Evolutionary conservation across 1,284 basidiomycete genomes (phyloP), one percentile per base, ranked within the genome.

Genomic region (Cutaneotrichosporon sp.): DNA sequence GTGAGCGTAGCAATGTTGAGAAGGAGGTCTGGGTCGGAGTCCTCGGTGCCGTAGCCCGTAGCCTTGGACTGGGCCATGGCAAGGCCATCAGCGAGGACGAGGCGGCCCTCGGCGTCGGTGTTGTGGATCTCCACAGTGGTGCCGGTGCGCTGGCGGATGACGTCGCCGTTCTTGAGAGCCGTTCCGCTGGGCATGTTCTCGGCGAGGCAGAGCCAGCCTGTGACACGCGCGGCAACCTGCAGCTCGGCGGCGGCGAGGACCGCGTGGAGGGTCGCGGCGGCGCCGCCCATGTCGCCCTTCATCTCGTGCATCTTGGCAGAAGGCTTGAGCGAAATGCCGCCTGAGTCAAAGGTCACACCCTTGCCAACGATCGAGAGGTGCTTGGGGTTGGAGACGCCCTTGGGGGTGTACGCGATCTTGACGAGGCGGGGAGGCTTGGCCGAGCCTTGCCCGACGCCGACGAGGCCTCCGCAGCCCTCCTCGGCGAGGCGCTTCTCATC

Each of bases 251-350:
- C 64, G 8, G 60, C 58, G 31, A 65, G 60, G n/a, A 62, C 64
- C 18, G 57, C 50, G 51, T 65, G 64, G 22, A 65, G 45, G 1
- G 60, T 61, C 0, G 64, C 60, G 5, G 64, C 64, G 18, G 64
- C 60, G 38, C 64, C 64, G 54, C 59, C 60, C 64, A 65, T 65
- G 60, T 65, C 64, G 36, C 60, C 58, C 64, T 65, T 65, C 64
- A 65, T 65, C 64, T 62, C 60, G 51, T 57, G 38, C 64, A 65
- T 65, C 54, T 58, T 59, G 34, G 64, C 49, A 10, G 45, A 45
- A 14, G 64, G 64, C 57, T 65, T 65, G 57, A 65, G 57, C 29
- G 60, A 62, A 20, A 65, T 43, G 34, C 64, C 64, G 24, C 64
- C 64, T 6, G 64, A 65, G 60, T 65, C 64, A 31, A 65, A 65